Evolutionary conservation across 2,329 filamentous ascomycete genomes (phyloP).

Genomic region (Dothidotthia symphoricarpi): DNA sequence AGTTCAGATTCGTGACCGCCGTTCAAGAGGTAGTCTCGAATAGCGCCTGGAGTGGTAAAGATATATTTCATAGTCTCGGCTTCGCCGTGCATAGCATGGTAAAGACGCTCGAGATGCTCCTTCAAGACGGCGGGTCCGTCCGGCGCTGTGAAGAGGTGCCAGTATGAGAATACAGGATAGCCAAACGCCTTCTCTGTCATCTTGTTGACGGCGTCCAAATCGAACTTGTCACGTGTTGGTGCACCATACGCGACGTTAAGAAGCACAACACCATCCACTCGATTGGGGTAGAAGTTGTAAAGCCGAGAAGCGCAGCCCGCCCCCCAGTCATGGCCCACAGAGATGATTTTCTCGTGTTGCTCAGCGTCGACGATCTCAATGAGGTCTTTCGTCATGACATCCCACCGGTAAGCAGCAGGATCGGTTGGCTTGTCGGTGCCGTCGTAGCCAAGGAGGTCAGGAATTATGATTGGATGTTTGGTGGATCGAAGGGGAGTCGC

Average conservation of each 20-base stretch:
- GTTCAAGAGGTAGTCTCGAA: constrained; percentile 30
- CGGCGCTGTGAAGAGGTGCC: constrained; percentile 46
- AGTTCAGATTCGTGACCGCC: constrained; percentile 10
- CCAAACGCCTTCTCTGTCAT: constrained; percentile 39
- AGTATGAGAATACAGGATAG: constrained; percentile 45
- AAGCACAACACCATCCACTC: constrained; percentile 45
- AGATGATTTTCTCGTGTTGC: constrained; percentile 30
- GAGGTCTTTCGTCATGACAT: constrained; percentile 25
- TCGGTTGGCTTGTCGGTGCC: constrained; percentile 37
- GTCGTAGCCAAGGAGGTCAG: constrained; percentile 43
- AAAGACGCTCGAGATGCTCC: constrained; percentile 42
- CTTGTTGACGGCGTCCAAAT: constrained; percentile 40
- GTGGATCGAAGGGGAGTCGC: constrained; percentile 43
- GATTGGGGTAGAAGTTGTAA: constrained; percentile 44
- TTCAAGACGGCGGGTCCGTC: constrained; percentile 44
- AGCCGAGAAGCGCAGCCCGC: constrained; percentile 42
- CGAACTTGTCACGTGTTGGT: constrained; percentile 36
- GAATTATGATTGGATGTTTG: constrained; percentile 42
- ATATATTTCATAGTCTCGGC: constrained; percentile 36
- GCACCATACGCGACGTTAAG: constrained; percentile 46
- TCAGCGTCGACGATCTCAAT: constrained; percentile 30
- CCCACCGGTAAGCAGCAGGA: constrained; percentile 19
- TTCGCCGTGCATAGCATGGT: constrained; percentile 36
- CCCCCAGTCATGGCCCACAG: constrained; percentile 55
- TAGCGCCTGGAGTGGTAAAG: constrained; percentile 40